Evolutionary conservation across 495 filamentous ascomycete species (phyloP), one percentile per base, ranked within the genome.

Genomic region (Tuber umbilicatum): DNA sequence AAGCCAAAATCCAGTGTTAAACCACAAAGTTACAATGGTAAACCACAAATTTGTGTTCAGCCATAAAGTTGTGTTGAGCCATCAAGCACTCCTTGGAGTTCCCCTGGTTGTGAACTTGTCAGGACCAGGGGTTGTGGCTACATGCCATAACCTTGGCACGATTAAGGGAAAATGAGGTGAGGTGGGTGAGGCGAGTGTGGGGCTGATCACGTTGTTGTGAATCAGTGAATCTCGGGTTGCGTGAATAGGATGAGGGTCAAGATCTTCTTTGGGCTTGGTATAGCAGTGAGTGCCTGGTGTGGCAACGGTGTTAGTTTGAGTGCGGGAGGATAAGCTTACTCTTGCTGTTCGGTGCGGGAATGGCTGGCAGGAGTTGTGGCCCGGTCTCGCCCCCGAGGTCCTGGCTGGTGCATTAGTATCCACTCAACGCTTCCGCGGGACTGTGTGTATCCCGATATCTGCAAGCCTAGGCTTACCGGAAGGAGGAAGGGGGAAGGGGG

Each of bases 211-310:
- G 72, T 70, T 70, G 50, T 41, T 67, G 38, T 7, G 21, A 17
- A 67, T 47, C 55, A 73, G 42, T 55, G 69, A 71, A 37, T 60
- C 55, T 41, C n/a, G n/a, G 50, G 68, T 38, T 64, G n/a, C 47
- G 45, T 42, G 35, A 35, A 43, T 35, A n/a, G 68, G 5, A 27
- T 78, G 77, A 71, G 77, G 77, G 75, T 79, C 78, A 78, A 79
- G 78, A 78, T 69, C 76, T 79, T 79, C 78, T 69, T 74, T 79
- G n/a, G 60, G 38, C 76, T 77, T 73, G 73, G 76, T 73, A 40
- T 23, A 12, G 40, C 9, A 16, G 50, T 27, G 2, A n/a, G n/a
- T n/a, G 23, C 50, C 2, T 16, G 50, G 45, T n/a, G 47, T n/a
- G n/a, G n/a, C n/a, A n/a, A n/a, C n/a, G 47, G 47, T 21, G 47